Conservation (phyloP, 2,329 filamentous ascomycete genomes). For the Fusarium sororula region DNA sequence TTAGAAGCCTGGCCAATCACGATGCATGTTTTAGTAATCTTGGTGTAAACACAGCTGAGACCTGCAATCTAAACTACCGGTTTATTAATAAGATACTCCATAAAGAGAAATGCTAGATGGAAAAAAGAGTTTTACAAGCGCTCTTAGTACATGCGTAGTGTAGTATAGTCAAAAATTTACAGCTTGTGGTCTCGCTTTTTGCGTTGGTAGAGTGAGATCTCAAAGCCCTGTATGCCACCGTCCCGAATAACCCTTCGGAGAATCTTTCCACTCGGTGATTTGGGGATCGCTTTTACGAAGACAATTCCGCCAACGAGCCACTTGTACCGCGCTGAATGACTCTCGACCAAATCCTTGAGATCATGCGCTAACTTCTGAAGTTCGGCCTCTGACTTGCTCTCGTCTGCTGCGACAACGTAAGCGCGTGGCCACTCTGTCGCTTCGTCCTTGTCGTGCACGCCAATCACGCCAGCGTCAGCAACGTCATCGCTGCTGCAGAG, state of each 20-base stretch:
- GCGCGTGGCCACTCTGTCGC: conserved; percentile 72
- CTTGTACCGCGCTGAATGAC: conserved; percentile 70
- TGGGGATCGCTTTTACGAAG: conserved; percentile 76
- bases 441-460: conserved; percentile 62
- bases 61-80: neutral
- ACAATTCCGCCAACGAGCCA: conserved; percentile 75
- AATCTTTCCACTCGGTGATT: conserved; percentile 68
- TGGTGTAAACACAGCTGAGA: conserved; percentile 32
- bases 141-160: neutral
- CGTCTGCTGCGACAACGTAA: conserved; percentile 61
- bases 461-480: conserved; percentile 73
- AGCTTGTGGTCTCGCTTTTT: conserved; percentile 39
- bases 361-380: conserved; percentile 59
- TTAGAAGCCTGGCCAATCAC: conserved; percentile 41
- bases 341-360: conserved; percentile 66
- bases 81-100: neutral
- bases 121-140: neutral
- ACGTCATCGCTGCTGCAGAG: conserved; percentile 54
- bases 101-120: neutral
- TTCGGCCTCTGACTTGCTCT: conserved; percentile 44
- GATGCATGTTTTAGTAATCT: conserved; percentile 46
- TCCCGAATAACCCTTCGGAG: conserved; percentile 55
- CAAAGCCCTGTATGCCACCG: conserved; percentile 49
- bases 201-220: conserved; percentile 39
- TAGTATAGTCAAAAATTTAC: neutral